Percentiles rank a stretch among this genome's conserved stretches.
These are phyloP conservation scores for Chalciporus piperatus DNA, from an alignment of 768 basidiomycete species.

Conservation along the genomic window DNA sequence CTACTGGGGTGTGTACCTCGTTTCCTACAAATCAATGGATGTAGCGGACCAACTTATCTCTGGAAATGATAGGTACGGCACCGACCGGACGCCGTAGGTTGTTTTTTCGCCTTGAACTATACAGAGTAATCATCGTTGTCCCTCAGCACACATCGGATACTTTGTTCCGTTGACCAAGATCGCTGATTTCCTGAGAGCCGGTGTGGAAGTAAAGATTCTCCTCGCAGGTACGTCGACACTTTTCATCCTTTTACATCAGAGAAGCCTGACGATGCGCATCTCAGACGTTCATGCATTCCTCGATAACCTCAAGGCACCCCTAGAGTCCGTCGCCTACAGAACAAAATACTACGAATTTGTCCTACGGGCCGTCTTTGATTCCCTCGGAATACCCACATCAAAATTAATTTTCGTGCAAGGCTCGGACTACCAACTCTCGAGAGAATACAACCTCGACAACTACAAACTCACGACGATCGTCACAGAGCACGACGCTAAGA, in stretches of 20 bases:
- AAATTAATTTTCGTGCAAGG: constrained; percentile 84
- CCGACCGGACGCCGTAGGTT: constrained; percentile 90
- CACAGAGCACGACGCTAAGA: constrained; percentile 94
- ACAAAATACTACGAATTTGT: constrained; percentile 88
- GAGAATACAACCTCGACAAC: constrained; percentile 93
- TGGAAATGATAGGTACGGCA: constrained; percentile 65
- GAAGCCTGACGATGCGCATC: not conserved
- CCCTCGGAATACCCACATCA: constrained; percentile 87
- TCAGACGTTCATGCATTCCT: constrained; percentile 95
- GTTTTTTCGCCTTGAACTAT: not conserved
- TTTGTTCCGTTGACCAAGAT: constrained; percentile 95
- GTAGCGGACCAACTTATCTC: not conserved
- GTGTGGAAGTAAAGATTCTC: constrained; percentile 83
- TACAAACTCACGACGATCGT: constrained; percentile 91
- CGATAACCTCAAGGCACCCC: constrained; percentile 94
- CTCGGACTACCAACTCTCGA: constrained; percentile 87
- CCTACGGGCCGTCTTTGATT: constrained; percentile 78
- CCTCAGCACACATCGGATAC: constrained; percentile 91
- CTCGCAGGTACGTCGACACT: constrained; percentile 58
- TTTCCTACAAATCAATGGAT: not conserved
- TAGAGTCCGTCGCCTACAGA: constrained; percentile 85
- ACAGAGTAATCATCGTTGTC: not conserved
- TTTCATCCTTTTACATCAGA: not conserved
- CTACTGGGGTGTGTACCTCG: constrained; percentile 79
- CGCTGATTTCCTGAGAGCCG: constrained; percentile 91